Base-by-base conservation (phyloP, 108 stramenopile species). In the Nitzschia sp. region DNA sequence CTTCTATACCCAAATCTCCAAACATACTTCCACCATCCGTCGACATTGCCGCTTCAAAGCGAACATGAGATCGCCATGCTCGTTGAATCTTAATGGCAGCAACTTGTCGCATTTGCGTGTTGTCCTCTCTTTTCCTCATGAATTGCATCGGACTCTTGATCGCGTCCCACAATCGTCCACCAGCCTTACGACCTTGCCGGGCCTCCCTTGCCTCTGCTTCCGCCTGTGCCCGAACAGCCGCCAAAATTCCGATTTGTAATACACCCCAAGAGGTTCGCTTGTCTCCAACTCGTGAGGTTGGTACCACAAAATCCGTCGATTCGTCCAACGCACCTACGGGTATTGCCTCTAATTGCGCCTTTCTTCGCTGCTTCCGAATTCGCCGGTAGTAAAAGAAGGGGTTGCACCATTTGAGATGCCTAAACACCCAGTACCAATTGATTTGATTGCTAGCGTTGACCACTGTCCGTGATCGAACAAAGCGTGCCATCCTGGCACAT, bases 401-500 rank as follows among this genome's bases (percentile, higher is more conserved):
- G 35, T 76, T 59, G 24, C 82, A 21, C 30, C 51, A 60, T 18
- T 71, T 48, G 9, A 42, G 25, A 3, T 72, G 46, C 9, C 36
- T 19, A 8, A 72, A 38, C n/a, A 67, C 11, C 61, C 60, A 73
- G 47, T 68, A 82, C 70, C 57, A 77, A 53, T 75, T 68, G 38
- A 83, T 66, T 34, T 48, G 66, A 32, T 76, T 76, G 29, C 71
- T 58, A 1, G 46, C 33, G 42, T 74, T 65, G 18, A 89, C 70
- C n/a, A 86, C 67, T 0, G 73, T 80, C 17, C 78, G 66, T 26
- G 84, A 76, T 55, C 79, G 80, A 61, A 94, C 84, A 58, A 88
- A 89, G 32, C 93, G 82, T 19, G 83, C 85, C 47, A 89, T 58
- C 9, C 90, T 82, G 11, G 73, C 75, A 5, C 80, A 79, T 5